Percentiles rank a stretch among this genome's conserved stretches.
These are phyloP conservation scores for Aspergillus carbonarius DNA, from an alignment of 2,329 filamentous ascomycete species.

Conservation along the genomic window DNA sequence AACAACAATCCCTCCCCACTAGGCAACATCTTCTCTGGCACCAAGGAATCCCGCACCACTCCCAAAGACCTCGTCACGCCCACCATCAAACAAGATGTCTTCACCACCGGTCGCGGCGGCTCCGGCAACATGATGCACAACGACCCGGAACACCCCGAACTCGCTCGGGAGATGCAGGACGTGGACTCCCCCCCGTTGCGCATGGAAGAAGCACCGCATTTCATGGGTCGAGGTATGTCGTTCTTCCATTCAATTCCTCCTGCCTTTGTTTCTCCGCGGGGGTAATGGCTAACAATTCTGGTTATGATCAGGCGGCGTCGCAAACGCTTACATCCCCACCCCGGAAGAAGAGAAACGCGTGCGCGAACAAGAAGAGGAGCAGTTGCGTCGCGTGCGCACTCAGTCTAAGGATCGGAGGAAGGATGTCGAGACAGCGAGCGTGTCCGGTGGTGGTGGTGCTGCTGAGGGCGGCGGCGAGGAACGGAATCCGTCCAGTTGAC, in stretches of 20 bases:
- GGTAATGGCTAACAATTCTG: conserved; percentile 1
- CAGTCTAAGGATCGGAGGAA: conserved; percentile 17
- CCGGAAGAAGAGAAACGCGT: conserved; percentile 28
- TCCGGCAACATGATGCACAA: conserved; percentile 83
- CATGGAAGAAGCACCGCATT: conserved; percentile 39
- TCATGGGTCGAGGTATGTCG: conserved; percentile 45
- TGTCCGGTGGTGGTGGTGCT: conserved; percentile 2
- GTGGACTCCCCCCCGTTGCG: conserved; percentile 59
- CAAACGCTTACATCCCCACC: conserved; percentile 34
- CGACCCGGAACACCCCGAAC: conserved; percentile 62
- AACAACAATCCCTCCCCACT: neutral
- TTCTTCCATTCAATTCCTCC: neutral
- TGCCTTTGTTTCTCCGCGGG: neutral
- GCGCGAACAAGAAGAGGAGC: conserved; percentile 35
- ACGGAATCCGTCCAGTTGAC: conserved; percentile 10
- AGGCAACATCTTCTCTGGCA: conserved; percentile 65
- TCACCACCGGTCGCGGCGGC: conserved; percentile 87
- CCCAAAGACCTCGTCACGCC: conserved; percentile 75
- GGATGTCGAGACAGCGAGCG: conserved; percentile 15
- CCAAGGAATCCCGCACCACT: conserved; percentile 50
- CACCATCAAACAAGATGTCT: conserved; percentile 75
- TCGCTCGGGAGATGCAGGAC: conserved; percentile 79
- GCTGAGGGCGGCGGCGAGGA: neutral
- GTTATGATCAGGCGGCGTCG: conserved; percentile 31
- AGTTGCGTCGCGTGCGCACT: conserved; percentile 32